Evolutionary conservation across 2,329 filamentous ascomycete species (phyloP).

Genomic region (Aspergillus clavatus): DNA sequence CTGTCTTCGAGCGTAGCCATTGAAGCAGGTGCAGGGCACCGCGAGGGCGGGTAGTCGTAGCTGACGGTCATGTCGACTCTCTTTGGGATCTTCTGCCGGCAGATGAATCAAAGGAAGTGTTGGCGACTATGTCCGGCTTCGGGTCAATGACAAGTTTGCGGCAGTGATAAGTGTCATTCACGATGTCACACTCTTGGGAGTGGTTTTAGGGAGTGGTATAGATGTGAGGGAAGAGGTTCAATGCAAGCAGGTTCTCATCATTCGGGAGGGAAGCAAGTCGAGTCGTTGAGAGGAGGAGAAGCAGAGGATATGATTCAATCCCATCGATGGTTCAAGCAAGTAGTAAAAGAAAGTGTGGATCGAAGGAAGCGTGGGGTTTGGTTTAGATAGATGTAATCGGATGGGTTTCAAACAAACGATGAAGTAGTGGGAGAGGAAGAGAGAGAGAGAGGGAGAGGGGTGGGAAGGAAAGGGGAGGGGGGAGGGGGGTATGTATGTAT

Average conservation of each 20-base stretch:
- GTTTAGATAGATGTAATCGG: conserved; percentile 8
- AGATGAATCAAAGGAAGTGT: conserved; percentile 31
- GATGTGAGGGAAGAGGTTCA: conserved; percentile 16
- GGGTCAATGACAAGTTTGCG: not conserved
- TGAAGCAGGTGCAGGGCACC: conserved; percentile 48
- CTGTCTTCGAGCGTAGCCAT: conserved; percentile 72
- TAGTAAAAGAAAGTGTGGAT: conserved; percentile 22
- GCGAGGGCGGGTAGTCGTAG: conserved; percentile 66
- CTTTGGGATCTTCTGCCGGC: conserved; percentile 37
- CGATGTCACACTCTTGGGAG: conserved; percentile 2
- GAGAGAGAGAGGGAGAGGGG: conserved; percentile 19
- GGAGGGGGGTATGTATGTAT: too few species aligned
- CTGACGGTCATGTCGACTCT: conserved; percentile 66
- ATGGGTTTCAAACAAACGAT: conserved; percentile 11
- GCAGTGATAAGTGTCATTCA: not conserved
- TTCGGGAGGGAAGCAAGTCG: conserved; percentile 20
- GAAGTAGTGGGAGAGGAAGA: too few species aligned
- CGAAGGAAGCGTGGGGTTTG: conserved; percentile 4
- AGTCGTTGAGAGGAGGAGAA: conserved; percentile 6
- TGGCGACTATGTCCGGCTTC: conserved; percentile 11
- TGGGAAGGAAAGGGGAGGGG: conserved; percentile 17
- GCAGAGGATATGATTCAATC: conserved; percentile 17
- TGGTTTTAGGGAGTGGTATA: conserved; percentile 9
- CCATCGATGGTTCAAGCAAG: conserved; percentile 25
- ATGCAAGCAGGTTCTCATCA: conserved; percentile 27